A percentile compares a stretch with the other conserved stretches of the same genome.
phyloP scores from a whole-genome alignment of 2,329 filamentous ascomycete species.

The Alternaria angustiovoidea region DNA sequence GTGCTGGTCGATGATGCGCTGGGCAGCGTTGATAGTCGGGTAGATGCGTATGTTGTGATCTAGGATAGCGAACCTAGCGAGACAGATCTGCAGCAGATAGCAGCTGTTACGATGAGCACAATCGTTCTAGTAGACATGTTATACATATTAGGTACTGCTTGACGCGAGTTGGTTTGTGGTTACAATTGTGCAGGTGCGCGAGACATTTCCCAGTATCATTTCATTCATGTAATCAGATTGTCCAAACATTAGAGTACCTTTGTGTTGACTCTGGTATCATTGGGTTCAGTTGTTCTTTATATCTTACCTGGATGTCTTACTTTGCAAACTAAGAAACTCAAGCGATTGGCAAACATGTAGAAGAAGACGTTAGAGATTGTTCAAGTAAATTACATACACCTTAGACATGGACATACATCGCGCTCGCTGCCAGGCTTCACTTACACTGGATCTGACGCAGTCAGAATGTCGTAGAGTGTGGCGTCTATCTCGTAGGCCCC shows the following conservation, averaged over 20 bases:
- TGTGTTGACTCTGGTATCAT: not conserved
- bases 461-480: not conserved
- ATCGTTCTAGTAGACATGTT: not conserved
- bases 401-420: not conserved
- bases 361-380: not conserved
- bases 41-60: not conserved
- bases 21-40: not conserved
- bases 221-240: not conserved
- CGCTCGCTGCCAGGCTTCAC: not conserved
- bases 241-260: not conserved
- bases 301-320: not conserved
- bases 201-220: not conserved
- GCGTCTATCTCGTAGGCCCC: not conserved
- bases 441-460: not conserved
- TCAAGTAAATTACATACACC: not conserved
- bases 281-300: not conserved
- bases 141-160: slow-evolving; percentile 1
- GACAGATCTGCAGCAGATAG: not conserved
- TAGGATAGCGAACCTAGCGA: not conserved
- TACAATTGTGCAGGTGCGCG: not conserved
- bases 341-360: not conserved
- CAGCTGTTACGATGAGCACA: not conserved
- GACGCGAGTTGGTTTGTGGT: not conserved
- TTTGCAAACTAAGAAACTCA: not conserved
- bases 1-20: not conserved